Conservation (phyloP, 2,329 filamentous ascomycete species). For the Magnaporthiopsis incrustans region DNA sequence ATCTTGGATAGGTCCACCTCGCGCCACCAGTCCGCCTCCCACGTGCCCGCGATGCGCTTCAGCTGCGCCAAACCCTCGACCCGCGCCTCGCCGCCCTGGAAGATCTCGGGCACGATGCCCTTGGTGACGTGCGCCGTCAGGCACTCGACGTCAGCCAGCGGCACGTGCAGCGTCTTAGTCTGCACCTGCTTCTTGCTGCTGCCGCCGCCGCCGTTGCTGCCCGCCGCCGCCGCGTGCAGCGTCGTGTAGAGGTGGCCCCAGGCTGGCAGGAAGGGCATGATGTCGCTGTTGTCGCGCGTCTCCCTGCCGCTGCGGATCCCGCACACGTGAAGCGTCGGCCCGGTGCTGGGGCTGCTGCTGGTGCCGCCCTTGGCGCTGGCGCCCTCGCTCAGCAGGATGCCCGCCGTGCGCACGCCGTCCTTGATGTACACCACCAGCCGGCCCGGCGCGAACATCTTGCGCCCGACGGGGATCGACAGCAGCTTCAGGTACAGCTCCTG, state of each 20-base stretch:
- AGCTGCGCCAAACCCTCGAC: slow-evolving; percentile 59
- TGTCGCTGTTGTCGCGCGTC: slow-evolving; percentile 70
- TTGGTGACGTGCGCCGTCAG: slow-evolving; percentile 62
- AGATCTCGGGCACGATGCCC: slow-evolving; percentile 52
- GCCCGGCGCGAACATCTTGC: slow-evolving; percentile 67
- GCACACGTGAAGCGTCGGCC: slow-evolving; percentile 67
- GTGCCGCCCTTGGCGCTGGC: slow-evolving; percentile 16
- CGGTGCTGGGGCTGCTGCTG: slow-evolving; percentile 26
- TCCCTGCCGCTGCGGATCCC: slow-evolving; percentile 65
- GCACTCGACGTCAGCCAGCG: slow-evolving; percentile 73
- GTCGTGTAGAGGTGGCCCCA: slow-evolving; percentile 62
- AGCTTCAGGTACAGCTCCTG: slow-evolving; percentile 70
- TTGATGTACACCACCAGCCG: slow-evolving; percentile 78
- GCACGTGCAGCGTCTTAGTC: slow-evolving; percentile 60
- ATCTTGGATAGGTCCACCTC: slow-evolving; percentile 78
- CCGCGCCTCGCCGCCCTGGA: slow-evolving; percentile 41
- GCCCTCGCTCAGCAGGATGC: slow-evolving; percentile 46
- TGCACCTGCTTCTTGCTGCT: slow-evolving; percentile 54
- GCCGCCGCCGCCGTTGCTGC: not conserved
- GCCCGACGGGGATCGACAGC: slow-evolving; percentile 72
- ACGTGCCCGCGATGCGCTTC: slow-evolving; percentile 59
- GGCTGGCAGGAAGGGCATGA: slow-evolving; percentile 70
- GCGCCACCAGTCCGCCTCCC: slow-evolving; percentile 69
- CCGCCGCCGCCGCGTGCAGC: slow-evolving; percentile 46
- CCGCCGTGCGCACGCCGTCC: slow-evolving; percentile 75